Conservation (phyloP, 176 grass and related monocot genomes). For the Oryza coarctata region DNA sequence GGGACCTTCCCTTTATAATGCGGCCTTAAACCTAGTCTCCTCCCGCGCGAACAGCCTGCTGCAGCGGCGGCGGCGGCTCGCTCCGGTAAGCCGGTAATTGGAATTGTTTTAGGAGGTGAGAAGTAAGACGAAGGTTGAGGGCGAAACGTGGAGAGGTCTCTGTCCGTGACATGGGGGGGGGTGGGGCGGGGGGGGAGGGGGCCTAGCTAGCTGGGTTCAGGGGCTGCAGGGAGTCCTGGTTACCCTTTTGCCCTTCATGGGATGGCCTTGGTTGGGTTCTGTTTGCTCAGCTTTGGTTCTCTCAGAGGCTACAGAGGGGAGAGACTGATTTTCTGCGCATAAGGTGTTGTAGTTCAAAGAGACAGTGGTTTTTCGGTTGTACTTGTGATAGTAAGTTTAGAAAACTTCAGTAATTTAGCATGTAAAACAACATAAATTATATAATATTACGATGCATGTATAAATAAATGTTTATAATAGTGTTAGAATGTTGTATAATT, state of each 20-base stretch:
- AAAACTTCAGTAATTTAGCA: too few species aligned
- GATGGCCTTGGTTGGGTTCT: not conserved
- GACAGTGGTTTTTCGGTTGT: too few species aligned
- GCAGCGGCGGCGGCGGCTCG: constrained; percentile 1
- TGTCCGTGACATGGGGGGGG: not conserved
- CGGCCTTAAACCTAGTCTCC: constrained; percentile 21
- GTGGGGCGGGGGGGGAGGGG: not conserved
- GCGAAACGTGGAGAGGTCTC: not conserved
- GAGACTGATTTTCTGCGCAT: not conserved
- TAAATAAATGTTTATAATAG: too few species aligned
- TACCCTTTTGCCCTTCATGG: not conserved
- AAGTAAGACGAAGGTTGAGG: not conserved
- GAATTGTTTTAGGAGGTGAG: too few species aligned
- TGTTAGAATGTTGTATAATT: too few species aligned
- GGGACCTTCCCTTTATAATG: constrained; percentile 25
- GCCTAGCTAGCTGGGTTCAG: not conserved
- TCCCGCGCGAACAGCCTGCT: constrained; percentile 36
- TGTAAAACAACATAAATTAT: too few species aligned
- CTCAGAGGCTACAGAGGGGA: too few species aligned
- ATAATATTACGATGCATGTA: too few species aligned
- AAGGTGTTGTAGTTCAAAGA: not conserved
- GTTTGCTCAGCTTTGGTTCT: not conserved
- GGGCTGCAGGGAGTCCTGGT: not conserved
- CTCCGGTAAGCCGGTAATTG: not conserved
- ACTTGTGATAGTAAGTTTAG: too few species aligned